Evolutionary conservation across 2,329 filamentous ascomycete species (phyloP), one percentile per base, ranked within the genome.

Genomic region (Stagonosporopsis cucurbitacearum): DNA sequence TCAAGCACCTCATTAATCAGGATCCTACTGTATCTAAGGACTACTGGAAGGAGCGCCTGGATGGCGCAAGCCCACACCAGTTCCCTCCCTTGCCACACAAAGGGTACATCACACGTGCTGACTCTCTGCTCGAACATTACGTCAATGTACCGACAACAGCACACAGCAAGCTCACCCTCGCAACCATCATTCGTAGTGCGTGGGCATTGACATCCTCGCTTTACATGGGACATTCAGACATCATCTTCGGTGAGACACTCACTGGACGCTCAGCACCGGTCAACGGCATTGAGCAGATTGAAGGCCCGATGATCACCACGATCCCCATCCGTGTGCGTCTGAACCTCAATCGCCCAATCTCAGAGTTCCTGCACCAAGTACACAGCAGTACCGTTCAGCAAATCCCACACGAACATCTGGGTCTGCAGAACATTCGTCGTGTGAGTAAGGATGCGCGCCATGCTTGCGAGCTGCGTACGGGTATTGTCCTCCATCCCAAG

Each of bases 391-490:
- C 81, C 0, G 78, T 85, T 0, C 74, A 79, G 3, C 82, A 85
- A 60, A 87, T 89, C 6, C 83, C 86, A 0, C 82, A 88, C 66
- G 85, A 90, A 69, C 86, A 91, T 67, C 79, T 83, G 45, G 85
- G 85, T 19, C 74, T 87, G 40, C 84, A 87, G 63, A 77, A 86
- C 59, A 87, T 88, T 56, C 82, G 85, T 9, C 67, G 71, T 0
- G 42, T 77, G 7, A 73, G 71, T 42, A 66, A 59, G 19, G 68
- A 75, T 22, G 73, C 73, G 4, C 67, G 70, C 17, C 60, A 67
- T 30, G 74, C 72, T 4, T 76, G 74, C 30, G 70, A 74, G 40
- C 54, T 75, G 2, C 66, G 68, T 19, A 77, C 71, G 1, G 74
- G 74, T 30, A 56, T 77, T 19, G 75, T 77, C 4, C 57, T 77